These are phyloP conservation scores for Asterophora lycoperdoides DNA, from an alignment of 768 basidiomycete genomes.

Conservation along the genomic window DNA sequence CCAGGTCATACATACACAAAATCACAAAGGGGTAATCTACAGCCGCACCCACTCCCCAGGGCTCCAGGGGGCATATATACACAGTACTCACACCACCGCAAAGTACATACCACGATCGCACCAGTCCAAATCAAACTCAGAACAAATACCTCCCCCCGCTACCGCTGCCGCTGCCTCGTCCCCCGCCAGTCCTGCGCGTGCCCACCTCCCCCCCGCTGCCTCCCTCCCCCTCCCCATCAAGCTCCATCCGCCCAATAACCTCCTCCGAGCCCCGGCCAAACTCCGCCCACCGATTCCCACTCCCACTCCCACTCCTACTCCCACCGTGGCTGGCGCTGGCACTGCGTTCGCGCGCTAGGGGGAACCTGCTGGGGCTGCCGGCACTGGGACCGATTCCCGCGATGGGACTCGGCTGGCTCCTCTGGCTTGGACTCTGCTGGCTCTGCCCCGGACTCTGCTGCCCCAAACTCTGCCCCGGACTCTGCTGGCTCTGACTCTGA, in stretches of 20 bases:
- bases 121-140: neutral
- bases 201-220: neutral
- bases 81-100: too few species aligned
- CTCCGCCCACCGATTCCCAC: neutral
- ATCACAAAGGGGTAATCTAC: too few species aligned
- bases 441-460: too few species aligned
- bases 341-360: neutral
- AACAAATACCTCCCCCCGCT: conserved; percentile 3
- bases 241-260: conserved; percentile 19
- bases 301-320: neutral
- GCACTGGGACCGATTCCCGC: too few species aligned
- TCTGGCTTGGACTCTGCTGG: too few species aligned
- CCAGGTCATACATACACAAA: too few species aligned
- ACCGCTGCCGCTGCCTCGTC: neutral
- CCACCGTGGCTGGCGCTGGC: neutral
- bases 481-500: neutral
- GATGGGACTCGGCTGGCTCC: too few species aligned
- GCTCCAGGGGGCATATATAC: too few species aligned
- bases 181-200: neutral
- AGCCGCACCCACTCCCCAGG: too few species aligned
- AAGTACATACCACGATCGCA: neutral
- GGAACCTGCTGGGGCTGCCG: too few species aligned
- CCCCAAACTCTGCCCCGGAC: too few species aligned
- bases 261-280: conserved; percentile 16
- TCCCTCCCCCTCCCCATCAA: conserved; percentile 11